phyloP scores from a whole-genome alignment of 2,329 filamentous ascomycete species.

The Dactylellina cionopaga region DNA sequence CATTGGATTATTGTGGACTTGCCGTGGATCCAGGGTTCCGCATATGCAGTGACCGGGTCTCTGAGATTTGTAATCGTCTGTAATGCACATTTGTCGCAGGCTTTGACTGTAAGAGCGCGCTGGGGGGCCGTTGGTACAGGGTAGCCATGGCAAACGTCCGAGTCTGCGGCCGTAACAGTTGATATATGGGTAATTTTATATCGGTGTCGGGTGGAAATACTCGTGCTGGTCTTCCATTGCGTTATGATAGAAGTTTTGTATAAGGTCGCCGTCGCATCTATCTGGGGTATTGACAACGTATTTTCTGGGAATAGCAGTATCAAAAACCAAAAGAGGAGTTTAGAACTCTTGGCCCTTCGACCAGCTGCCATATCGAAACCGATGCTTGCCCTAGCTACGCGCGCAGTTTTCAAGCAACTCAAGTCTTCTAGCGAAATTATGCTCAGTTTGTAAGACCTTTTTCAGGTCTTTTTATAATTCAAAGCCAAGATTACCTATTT shows the following conservation, averaged over 20 bases:
- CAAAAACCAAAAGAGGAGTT: background rate
- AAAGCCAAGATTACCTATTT: no score
- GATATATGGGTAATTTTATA: slow-evolving; percentile 21
- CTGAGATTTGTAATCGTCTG: slow-evolving; percentile 12
- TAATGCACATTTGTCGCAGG: background rate
- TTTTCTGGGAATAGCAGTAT: background rate
- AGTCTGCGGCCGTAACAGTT: background rate
- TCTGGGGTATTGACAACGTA: slow-evolving; percentile 3
- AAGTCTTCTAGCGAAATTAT: no score
- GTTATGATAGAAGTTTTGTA: slow-evolving; percentile 10
- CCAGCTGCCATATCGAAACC: background rate
- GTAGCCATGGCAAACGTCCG: slow-evolving; percentile 7
- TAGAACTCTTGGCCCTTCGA: background rate
- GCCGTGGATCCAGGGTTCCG: background rate
- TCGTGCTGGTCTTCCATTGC: slow-evolving; percentile 7
- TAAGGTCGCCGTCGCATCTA: slow-evolving; percentile 3
- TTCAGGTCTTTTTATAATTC: no score
- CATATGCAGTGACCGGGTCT: slow-evolving; percentile 2
- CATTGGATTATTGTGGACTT: slow-evolving; percentile 6
- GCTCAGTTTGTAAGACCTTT: no score
- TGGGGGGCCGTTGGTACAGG: slow-evolving; percentile 1
- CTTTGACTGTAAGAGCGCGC: background rate
- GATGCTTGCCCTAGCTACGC: no score
- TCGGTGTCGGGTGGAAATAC: background rate
- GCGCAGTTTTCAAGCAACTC: no score